Base-by-base conservation (phyloP, 1,139 yeast species). In the Yamadazyma aaseri region DNA sequence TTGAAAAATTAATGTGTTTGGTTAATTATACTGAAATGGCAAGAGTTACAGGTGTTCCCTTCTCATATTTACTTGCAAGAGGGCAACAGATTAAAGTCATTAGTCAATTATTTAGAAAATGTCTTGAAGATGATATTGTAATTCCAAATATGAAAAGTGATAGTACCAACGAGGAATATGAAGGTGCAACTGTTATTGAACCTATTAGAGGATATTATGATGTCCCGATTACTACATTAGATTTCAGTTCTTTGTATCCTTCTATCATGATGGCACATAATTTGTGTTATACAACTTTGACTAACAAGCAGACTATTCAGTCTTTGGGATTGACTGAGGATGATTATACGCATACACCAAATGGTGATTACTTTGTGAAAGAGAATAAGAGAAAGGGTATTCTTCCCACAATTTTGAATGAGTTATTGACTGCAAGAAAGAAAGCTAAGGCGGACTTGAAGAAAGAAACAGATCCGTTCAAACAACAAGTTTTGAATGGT, bases 181-280 rank as follows among this genome's bases (percentile, higher is more conserved):
- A 94, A 60, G 99, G 99, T 63, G 99, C 98, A 3, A 94, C 98
- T 0, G 99, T 94, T 47, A 94, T 94, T 58, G 98, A 94, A 55
- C 99, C 99, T 1, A 73, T 71, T 10, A 76, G 97, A 56, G 98
- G 98, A 0, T 94, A 89, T 59, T 94, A 94, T 51, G 96, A 89
- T 59, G 92, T 86, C 7, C 99, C 99, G 0, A 92, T 94, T 55
- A 96, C 98, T 2, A 94, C 99, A 0, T 71, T 94, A 47, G 99
- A 94, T 81, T 94, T 94, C 76, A 89, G 96, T 46, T 87, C 97
- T 30, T 74, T 94, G 71, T 94, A 94, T 59, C 99, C 99, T 5
- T 86, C 97, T 40, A 94, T 94, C 52, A 94, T 94, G 97, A 92
- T 92, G 97, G 98, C 99, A 0, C 99, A 94, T 58, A 94, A 94